phyloP scores from a whole-genome alignment of 225 moss, liverwort and hornwort genomes.

The Asterella californica region DNA sequence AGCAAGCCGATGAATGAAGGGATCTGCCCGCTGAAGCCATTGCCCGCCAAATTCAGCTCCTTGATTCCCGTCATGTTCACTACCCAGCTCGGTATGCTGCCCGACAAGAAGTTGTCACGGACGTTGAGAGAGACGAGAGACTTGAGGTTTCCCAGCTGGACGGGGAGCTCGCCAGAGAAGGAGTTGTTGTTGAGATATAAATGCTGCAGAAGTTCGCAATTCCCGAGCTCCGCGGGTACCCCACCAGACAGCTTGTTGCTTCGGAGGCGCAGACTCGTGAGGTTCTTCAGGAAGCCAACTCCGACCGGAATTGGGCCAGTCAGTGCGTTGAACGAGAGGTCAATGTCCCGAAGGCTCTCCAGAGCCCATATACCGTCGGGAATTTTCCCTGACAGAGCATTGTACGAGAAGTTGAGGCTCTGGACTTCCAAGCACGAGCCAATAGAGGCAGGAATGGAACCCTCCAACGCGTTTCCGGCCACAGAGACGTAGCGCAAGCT shows the following conservation, averaged over 20 bases:
- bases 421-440: constrained; percentile 60
- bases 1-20: constrained; percentile 56
- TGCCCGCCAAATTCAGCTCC: constrained; percentile 66
- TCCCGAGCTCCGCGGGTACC: constrained; percentile 58
- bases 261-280: constrained; percentile 69
- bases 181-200: constrained; percentile 61
- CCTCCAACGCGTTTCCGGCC: constrained; percentile 57
- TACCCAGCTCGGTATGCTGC: constrained; percentile 75
- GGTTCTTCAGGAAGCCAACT: constrained; percentile 65
- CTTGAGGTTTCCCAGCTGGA: constrained; percentile 61
- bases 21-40: constrained; percentile 59
- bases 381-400: constrained; percentile 64
- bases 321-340: constrained; percentile 72
- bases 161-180: constrained; percentile 62
- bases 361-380: constrained; percentile 57
- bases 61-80: constrained; percentile 55
- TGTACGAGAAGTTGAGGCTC: constrained; percentile 64
- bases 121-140: constrained; percentile 53
- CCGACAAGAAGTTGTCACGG: constrained; percentile 59
- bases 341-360: constrained; percentile 57
- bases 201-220: constrained; percentile 51
- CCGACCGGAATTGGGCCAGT: constrained; percentile 64
- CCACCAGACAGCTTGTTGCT: constrained; percentile 66
- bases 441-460: constrained; percentile 62
- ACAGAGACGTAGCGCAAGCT: constrained; percentile 62